These are phyloP conservation scores for Chloris gayana DNA, from an alignment of 176 grass and related monocot species.

Conservation along the genomic window DNA sequence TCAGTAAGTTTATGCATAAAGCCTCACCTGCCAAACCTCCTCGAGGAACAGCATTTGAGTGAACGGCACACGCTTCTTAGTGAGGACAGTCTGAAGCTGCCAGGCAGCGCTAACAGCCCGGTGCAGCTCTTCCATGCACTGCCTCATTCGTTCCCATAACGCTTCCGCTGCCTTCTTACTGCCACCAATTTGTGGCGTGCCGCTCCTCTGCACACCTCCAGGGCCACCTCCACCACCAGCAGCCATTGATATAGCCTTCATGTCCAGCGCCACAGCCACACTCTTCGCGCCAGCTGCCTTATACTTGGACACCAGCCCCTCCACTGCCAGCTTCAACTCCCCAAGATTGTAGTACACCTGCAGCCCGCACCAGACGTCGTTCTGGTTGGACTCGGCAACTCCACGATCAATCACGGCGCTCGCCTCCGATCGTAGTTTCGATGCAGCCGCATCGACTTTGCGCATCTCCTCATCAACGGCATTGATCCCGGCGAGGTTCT, in stretches of 20 bases:
- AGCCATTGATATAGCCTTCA: conserved; percentile 87
- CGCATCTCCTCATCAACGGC: conserved; percentile 90
- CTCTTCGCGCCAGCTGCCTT: conserved; percentile 78
- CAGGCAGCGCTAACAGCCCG: conserved; percentile 76
- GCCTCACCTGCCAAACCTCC: conserved; percentile 95
- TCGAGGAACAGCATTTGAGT: conserved; percentile 94
- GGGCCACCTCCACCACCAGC: conserved; percentile 66
- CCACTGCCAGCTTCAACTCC: conserved; percentile 81
- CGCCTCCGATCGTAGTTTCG: conserved; percentile 71
- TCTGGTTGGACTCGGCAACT: conserved; percentile 85
- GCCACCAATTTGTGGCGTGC: conserved; percentile 86
- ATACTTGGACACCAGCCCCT: conserved; percentile 69
- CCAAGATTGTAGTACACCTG: conserved; percentile 98
- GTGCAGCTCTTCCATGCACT: conserved; percentile 90
- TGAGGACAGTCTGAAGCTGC: conserved; percentile 93
- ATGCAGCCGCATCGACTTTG: conserved; percentile 61
- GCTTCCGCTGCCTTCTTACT: conserved; percentile 87
- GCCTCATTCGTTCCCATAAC: conserved; percentile 92
- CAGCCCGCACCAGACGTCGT: conserved; percentile 90
- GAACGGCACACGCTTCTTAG: conserved; percentile 93
- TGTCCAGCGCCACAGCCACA: conserved; percentile 75
- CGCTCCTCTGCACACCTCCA: conserved; percentile 94
- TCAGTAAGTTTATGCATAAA: conserved; percentile 16
- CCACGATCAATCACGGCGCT: conserved; percentile 73
- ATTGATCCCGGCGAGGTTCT: conserved; percentile 79